Evolutionary conservation across 2,329 filamentous ascomycete genomes (phyloP).

Genomic region (Cladosporium sp.): DNA sequence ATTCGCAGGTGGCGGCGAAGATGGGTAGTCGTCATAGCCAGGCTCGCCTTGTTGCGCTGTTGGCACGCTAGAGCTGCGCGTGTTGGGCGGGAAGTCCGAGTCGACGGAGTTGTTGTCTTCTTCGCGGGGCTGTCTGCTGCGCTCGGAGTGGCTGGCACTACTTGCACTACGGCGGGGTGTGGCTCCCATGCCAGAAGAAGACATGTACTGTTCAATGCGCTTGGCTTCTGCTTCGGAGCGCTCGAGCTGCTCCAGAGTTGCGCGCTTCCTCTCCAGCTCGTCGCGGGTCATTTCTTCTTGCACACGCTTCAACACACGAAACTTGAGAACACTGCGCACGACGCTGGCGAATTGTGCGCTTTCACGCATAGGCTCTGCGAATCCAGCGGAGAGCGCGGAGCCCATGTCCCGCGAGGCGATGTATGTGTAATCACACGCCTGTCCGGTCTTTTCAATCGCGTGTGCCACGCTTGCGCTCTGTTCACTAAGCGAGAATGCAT

Average conservation of each 20-base stretch:
- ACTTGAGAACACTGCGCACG: slow-evolving; percentile 83
- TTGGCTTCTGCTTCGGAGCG: slow-evolving; percentile 89
- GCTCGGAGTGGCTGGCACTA: slow-evolving; percentile 41
- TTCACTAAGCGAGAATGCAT: slow-evolving; percentile 94
- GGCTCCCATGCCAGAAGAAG: slow-evolving; percentile 64
- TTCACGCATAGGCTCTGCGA: slow-evolving; percentile 97
- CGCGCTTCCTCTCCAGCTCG: slow-evolving; percentile 83
- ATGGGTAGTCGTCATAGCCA: slow-evolving; percentile 12
- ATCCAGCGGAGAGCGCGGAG: slow-evolving; percentile 82
- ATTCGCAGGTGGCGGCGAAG: slow-evolving; percentile 30
- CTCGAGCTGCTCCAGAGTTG: slow-evolving; percentile 84
- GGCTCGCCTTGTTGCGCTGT: slow-evolving; percentile 34
- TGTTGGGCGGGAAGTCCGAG: slow-evolving; percentile 88
- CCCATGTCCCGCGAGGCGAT: slow-evolving; percentile 93
- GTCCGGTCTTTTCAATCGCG: slow-evolving; percentile 90
- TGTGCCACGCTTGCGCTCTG: slow-evolving; percentile 84
- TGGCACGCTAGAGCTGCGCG: slow-evolving; percentile 38
- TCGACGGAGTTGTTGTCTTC: slow-evolving; percentile 91
- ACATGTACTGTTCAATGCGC: slow-evolving; percentile 90
- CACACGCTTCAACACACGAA: slow-evolving; percentile 88
- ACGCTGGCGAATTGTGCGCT: slow-evolving; percentile 96
- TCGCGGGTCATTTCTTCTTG: slow-evolving; percentile 98
- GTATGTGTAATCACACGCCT: slow-evolving; percentile 94
- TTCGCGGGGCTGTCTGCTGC: slow-evolving; percentile 39
- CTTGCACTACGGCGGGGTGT: slow-evolving; percentile 66